Evolutionary conservation across 495 filamentous ascomycete species (phyloP).

Genomic region (Pyronema domesticum): DNA sequence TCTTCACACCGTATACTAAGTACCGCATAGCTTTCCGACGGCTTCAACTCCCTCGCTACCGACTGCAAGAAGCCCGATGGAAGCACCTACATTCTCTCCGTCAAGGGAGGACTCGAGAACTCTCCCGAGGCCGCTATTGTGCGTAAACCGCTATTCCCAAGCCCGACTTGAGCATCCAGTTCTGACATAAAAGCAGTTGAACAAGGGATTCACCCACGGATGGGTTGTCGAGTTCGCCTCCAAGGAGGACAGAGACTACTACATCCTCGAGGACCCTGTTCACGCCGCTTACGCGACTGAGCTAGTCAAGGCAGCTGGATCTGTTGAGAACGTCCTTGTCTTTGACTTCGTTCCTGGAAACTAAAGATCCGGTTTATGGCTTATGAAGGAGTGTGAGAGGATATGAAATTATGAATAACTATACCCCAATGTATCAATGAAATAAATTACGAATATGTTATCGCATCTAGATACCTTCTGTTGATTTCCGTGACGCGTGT

Average conservation of each 20-base stretch:
- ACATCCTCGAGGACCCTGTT: conserved; percentile 32
- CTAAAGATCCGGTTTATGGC: conserved; percentile 10
- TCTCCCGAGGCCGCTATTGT: conserved; percentile 45
- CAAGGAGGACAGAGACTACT: conserved; percentile 39
- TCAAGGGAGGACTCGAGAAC: conserved; percentile 44
- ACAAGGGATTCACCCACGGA: conserved; percentile 36
- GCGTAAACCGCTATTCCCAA: background rate
- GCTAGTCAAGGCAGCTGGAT: conserved; percentile 17
- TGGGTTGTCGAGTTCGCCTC: conserved; percentile 47
- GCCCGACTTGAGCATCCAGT: background rate
- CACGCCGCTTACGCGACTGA: conserved; percentile 32
- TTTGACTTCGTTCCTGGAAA: conserved; percentile 30
- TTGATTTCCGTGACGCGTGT: no score
- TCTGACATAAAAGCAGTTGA: background rate
- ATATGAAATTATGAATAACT: no score
- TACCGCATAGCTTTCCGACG: background rate
- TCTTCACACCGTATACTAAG: conserved; percentile 21
- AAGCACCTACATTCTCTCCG: conserved; percentile 37
- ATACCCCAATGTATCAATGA: no score
- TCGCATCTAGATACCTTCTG: no score
- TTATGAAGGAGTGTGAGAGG: no score
- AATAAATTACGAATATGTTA: no score
- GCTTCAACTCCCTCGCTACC: conserved; percentile 32
- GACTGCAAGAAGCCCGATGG: conserved; percentile 25
- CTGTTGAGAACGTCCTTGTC: conserved; percentile 26